A percentile compares a stretch with the other conserved stretches of the same genome.
Conservation (phyloP, 1,139 yeast genomes). For the Geotrichum candidum region DNA sequence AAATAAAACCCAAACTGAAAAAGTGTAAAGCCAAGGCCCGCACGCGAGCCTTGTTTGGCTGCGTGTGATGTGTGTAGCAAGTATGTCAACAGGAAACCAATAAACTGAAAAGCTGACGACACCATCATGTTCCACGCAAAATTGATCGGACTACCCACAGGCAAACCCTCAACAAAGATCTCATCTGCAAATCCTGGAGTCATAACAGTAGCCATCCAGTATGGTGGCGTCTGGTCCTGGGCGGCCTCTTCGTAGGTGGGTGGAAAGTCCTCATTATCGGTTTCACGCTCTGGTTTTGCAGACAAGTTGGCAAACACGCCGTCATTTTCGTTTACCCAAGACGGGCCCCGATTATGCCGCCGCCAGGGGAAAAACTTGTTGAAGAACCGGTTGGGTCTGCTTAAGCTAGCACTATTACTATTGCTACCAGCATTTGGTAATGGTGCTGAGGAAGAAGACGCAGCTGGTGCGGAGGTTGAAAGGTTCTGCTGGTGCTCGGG, state of each 20-base stretch:
- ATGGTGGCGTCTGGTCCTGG: slow-evolving; percentile 90
- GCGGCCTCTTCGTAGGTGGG: slow-evolving; percentile 96
- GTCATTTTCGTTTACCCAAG: slow-evolving; percentile 47
- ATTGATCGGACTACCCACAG: slow-evolving; percentile 85
- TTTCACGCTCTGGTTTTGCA: slow-evolving; percentile 55
- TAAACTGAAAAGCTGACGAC: slow-evolving; percentile 86
- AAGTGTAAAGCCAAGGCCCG: slow-evolving; percentile 85
- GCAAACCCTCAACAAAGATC: slow-evolving; percentile 88
- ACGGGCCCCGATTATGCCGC: slow-evolving; percentile 31
- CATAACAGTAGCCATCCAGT: slow-evolving; percentile 88
- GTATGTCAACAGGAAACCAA: slow-evolving; percentile 88
- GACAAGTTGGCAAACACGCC: slow-evolving; percentile 89
- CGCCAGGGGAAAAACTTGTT: background rate
- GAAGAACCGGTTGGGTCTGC: background rate
- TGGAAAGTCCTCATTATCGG: slow-evolving; percentile 50
- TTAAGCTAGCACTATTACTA: background rate
- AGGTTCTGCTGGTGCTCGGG: background rate
- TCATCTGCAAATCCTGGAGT: slow-evolving; percentile 80
- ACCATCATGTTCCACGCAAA: slow-evolving; percentile 87
- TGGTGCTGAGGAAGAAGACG: background rate
- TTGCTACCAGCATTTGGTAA: background rate
- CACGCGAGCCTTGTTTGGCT: slow-evolving; percentile 90
- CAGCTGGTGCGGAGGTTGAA: background rate
- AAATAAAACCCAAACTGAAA: slow-evolving; percentile 69
- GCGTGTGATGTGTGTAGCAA: slow-evolving; percentile 94